Conservation (phyloP, 148 eudicot genomes). For the Cornus kousa region DNA sequence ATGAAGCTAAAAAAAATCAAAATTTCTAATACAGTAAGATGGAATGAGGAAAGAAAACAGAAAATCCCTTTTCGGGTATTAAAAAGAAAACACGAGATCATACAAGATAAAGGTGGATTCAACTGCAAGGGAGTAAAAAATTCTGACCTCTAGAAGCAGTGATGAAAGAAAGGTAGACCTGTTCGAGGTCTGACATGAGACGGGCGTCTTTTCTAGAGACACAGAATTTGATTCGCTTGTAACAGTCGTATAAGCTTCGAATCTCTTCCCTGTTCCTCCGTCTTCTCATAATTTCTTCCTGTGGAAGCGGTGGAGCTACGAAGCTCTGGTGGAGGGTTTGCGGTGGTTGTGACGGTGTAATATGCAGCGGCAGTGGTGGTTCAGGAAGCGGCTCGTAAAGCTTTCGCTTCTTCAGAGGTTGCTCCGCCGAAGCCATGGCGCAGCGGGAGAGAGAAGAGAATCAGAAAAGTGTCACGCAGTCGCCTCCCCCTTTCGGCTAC, state of each 20-base stretch:
- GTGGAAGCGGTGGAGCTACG: constrained; percentile 44
- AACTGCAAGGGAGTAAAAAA: background rate
- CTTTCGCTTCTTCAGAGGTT: constrained; percentile 85
- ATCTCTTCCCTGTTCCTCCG: constrained; percentile 74
- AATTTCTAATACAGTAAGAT: background rate
- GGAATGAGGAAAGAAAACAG: constrained; percentile 7
- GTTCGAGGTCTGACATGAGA: constrained; percentile 65
- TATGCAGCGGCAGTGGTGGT: constrained; percentile 27
- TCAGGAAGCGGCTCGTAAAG: constrained; percentile 47
- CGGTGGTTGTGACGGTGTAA: constrained; percentile 36
- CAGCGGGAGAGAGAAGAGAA: background rate
- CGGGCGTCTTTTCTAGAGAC: constrained; percentile 37
- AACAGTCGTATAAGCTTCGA: constrained; percentile 59
- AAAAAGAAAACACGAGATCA: background rate
- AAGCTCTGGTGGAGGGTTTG: constrained; percentile 21
- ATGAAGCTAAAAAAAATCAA: background rate
- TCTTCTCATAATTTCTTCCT: constrained; percentile 59
- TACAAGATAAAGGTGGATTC: too few species aligned
- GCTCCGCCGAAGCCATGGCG: constrained; percentile 59
- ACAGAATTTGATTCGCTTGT: constrained; percentile 63
- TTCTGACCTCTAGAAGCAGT: constrained; percentile 72
- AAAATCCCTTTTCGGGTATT: background rate
- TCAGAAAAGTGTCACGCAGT: too few species aligned
- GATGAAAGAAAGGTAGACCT: constrained; percentile 75
- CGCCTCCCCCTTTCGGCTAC: background rate